Evolutionary conservation across 2,329 filamentous ascomycete species (phyloP).

Genomic region (Lizonia empirigonia): DNA sequence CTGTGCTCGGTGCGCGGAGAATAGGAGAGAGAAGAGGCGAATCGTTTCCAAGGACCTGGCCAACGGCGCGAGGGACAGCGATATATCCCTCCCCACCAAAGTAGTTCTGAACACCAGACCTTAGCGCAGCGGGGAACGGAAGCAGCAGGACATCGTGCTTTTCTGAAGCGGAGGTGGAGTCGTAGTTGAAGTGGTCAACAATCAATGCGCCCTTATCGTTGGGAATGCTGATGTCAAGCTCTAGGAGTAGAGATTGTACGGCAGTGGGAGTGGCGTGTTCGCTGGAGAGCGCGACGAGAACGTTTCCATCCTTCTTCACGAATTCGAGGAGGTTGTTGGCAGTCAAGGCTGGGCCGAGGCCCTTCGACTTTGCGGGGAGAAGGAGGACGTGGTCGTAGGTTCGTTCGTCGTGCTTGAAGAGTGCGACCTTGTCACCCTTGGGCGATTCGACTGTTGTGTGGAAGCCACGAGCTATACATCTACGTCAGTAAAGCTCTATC

Average conservation of each 20-base stretch:
- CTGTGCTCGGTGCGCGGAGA: conserved; percentile 78
- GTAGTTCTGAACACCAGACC: conserved; percentile 74
- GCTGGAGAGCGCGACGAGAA: conserved; percentile 83
- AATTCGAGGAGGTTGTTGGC: conserved; percentile 88
- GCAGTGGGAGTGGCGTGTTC: conserved; percentile 71
- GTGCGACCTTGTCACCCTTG: conserved; percentile 60
- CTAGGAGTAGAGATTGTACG: conserved; percentile 77
- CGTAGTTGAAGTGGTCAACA: conserved; percentile 96
- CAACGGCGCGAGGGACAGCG: conserved; percentile 81
- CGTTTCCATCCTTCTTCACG: conserved; percentile 87
- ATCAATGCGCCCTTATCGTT: conserved; percentile 82
- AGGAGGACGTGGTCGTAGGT: conserved; percentile 90
- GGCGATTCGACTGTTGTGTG: conserved; percentile 75
- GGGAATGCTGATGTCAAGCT: conserved; percentile 89
- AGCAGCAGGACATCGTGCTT: conserved; percentile 88
- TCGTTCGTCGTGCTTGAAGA: conserved; percentile 87
- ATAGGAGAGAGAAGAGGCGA: conserved; percentile 80
- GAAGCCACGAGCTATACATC: conserved; percentile 74
- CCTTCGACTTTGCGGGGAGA: conserved; percentile 89
- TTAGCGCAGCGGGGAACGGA: conserved; percentile 67
- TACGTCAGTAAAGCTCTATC: conserved; percentile 14
- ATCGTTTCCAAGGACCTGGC: conserved; percentile 77
- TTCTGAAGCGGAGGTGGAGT: conserved; percentile 74
- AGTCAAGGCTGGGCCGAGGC: conserved; percentile 85
- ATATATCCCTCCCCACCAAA: conserved; percentile 74